These are phyloP conservation scores for carrot (Daucus carota) DNA, from an alignment of 129 eudicot species.

Conservation along the genomic window DNA sequence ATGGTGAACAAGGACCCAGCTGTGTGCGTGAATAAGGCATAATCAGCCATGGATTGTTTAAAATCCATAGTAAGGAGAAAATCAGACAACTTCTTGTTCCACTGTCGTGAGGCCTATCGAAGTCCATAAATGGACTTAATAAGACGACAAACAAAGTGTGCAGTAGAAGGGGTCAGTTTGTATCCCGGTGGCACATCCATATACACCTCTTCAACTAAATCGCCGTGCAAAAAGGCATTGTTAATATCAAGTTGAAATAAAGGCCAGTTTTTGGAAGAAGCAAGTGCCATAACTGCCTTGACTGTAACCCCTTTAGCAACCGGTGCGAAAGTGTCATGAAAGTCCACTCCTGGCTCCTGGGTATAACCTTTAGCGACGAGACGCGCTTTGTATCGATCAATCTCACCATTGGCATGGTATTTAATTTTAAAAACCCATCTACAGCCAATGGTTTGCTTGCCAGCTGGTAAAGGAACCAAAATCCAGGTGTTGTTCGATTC, in stretches of 20 bases:
- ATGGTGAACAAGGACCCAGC: no score
- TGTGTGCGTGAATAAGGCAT: no score
- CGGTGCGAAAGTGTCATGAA: background rate
- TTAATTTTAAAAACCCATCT: background rate
- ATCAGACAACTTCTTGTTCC: no score
- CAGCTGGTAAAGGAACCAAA: background rate
- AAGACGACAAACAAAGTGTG: no score
- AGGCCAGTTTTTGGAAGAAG: no score
- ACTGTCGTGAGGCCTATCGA: no score
- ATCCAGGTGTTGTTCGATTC: background rate
- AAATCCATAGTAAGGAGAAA: no score
- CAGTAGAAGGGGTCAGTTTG: no score
- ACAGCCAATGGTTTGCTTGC: background rate
- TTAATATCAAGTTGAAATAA: background rate
- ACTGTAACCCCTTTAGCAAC: background rate
- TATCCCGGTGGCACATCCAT: background rate
- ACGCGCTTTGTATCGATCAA: background rate
- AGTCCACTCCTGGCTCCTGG: background rate
- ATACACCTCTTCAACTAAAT: background rate
- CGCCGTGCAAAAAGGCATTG: background rate
- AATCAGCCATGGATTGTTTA: no score
- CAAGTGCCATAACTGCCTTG: no score
- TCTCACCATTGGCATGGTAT: background rate
- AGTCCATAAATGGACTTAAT: no score
- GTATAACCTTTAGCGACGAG: background rate